Percentiles rank a stretch among this genome's conserved stretches.
phyloP scores from a whole-genome alignment of 139 green algal genomes.

The Haematococcus lacustris region DNA sequence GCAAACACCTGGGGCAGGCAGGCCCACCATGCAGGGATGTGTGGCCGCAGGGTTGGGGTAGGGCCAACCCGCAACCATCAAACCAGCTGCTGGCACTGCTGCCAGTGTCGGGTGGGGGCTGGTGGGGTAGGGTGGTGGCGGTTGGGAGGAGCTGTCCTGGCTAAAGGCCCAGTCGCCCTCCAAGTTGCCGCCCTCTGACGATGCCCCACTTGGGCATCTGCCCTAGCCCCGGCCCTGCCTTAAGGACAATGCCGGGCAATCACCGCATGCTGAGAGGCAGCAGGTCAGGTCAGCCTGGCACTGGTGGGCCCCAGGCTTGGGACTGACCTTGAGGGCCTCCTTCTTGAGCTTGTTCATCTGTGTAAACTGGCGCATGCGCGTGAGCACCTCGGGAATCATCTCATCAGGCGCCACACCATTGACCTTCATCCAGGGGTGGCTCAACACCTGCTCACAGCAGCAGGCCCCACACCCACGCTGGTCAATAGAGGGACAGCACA shows the following conservation, averaged over 20 bases:
- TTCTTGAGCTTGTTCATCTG: conserved; percentile 94
- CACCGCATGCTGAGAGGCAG: background rate
- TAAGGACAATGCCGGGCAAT: background rate
- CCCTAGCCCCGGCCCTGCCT: background rate
- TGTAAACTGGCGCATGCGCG: conserved; percentile 64
- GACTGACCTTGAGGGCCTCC: conserved; percentile 71
- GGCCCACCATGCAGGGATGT: background rate
- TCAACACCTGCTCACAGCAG: conserved; percentile 38
- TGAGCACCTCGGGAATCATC: conserved; percentile 62
- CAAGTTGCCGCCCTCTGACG: too few relatives aligned
- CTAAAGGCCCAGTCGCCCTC: too few relatives aligned
- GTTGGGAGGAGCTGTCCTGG: too few relatives aligned
- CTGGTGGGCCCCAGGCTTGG: background rate
- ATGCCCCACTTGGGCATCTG: background rate
- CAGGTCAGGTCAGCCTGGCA: background rate
- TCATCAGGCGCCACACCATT: conserved; percentile 69
- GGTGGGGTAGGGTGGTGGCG: too few relatives aligned
- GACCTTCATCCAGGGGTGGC: conserved; percentile 89
- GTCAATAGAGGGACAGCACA: background rate
- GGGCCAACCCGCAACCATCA: background rate
- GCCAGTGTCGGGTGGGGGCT: too few relatives aligned
- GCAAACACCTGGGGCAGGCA: conserved; percentile 23
- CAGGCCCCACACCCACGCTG: background rate
- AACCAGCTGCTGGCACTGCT: background rate
- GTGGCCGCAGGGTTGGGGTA: background rate